Conservation (phyloP, 208 protist species). For the Histomonas meleagridis region DNA sequence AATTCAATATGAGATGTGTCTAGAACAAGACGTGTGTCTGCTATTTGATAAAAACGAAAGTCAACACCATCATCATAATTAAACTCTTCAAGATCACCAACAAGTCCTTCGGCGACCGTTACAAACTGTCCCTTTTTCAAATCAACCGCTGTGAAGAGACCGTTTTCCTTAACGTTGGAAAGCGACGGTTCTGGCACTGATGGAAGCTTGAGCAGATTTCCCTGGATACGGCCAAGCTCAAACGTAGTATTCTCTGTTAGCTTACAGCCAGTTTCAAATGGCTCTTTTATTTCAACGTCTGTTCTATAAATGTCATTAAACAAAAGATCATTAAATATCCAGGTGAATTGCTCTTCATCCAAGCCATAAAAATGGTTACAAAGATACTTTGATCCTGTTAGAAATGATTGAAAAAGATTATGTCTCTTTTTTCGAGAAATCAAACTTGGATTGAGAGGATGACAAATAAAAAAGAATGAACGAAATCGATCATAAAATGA, state of each 20-base stretch:
- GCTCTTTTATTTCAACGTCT: too few species aligned
- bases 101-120: neutral
- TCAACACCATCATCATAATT: neutral
- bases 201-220: neutral
- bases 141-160: neutral
- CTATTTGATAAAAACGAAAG: neutral
- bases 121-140: neutral
- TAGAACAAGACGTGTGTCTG: neutral
- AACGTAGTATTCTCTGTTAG: neutral
- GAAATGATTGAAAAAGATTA: neutral
- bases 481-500: neutral
- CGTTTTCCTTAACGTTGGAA: neutral
- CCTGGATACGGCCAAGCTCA: neutral
- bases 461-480: neutral
- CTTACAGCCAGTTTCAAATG: neutral
- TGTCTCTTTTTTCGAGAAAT: neutral
- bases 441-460: neutral
- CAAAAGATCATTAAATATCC: neutral
- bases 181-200: neutral
- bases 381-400: neutral
- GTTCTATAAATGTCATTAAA: neutral
- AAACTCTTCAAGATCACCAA: constrained; percentile 31
- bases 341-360: neutral
- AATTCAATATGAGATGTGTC: neutral
- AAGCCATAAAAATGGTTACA: neutral